These are phyloP conservation scores for Candida sanyaensis DNA, from an alignment of 1,139 yeast genomes.

Conservation along the genomic window DNA sequence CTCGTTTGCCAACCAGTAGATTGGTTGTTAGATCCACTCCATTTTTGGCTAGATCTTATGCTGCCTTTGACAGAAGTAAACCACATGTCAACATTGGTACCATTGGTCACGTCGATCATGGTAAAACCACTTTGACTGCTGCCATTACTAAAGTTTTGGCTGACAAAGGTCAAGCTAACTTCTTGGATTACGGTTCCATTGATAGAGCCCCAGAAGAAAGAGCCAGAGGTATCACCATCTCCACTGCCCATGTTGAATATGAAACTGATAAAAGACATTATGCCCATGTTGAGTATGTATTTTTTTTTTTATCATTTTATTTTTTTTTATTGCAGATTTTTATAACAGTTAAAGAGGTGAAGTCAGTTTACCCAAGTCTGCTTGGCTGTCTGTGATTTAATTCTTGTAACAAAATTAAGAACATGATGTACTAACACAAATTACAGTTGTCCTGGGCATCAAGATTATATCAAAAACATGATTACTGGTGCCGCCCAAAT, in stretches of 20 bases:
- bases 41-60: constrained; percentile 47
- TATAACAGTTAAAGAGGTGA: too few relatives aligned
- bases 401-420: too few relatives aligned
- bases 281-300: constrained; percentile 74
- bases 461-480: constrained; percentile 98
- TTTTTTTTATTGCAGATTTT: too few relatives aligned
- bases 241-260: constrained; percentile 96
- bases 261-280: constrained; percentile 91
- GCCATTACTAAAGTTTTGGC: constrained; percentile 96
- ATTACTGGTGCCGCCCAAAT: constrained; percentile 99
- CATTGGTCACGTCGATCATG: constrained; percentile 94
- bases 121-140: constrained; percentile 97
- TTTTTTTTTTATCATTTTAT: too few relatives aligned
- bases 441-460: constrained; percentile 63
- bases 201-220: constrained; percentile 99
- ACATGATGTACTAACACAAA: too few relatives aligned
- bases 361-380: neutral
- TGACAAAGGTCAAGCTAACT: constrained; percentile 85
- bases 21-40: constrained; percentile 11
- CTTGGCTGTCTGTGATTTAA: neutral
- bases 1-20: constrained; percentile 6
- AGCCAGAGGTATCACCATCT: constrained; percentile 98
- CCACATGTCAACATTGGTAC: constrained; percentile 98
- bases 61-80: constrained; percentile 85
- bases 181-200: constrained; percentile 89